Evolutionary conservation across 345 rosid species (phyloP).

Genomic region (Boechera retrofracta): DNA sequence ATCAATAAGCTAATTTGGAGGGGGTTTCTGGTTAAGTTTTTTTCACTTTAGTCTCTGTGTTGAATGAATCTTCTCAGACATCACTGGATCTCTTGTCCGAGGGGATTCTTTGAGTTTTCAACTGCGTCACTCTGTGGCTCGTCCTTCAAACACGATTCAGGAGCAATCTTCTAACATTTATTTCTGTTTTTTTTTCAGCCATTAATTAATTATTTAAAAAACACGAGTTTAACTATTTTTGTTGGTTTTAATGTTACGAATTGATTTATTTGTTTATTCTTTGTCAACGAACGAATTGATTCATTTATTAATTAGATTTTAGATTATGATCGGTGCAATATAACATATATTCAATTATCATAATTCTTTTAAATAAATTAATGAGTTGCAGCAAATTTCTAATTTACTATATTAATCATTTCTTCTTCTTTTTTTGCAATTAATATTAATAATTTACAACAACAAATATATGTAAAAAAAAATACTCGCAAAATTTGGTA

Average conservation of each 20-base stretch:
- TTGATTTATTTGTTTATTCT: neutral
- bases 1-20: slow-evolving; percentile 6
- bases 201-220: slow-evolving; percentile 6
- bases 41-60: neutral
- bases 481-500: too few species aligned
- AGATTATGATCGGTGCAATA: neutral
- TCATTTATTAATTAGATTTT: neutral
- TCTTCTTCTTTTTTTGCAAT: too few species aligned
- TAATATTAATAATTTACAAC: too few species aligned
- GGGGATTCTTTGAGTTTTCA: slow-evolving; percentile 27
- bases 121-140: slow-evolving; percentile 38
- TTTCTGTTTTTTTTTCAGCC: neutral
- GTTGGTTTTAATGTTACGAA: neutral
- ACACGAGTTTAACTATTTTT: too few species aligned
- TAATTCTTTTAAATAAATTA: too few species aligned
- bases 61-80: slow-evolving; percentile 31
- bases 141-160: slow-evolving; percentile 30
- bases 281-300: neutral
- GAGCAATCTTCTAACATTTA: neutral
- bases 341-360: neutral
- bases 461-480: too few species aligned
- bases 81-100: slow-evolving; percentile 38
- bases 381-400: too few species aligned
- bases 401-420: too few species aligned
- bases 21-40: neutral